Conservation (phyloP, 1,284 basidiomycete species). For the Pyrrhoderma lamaoense region DNA sequence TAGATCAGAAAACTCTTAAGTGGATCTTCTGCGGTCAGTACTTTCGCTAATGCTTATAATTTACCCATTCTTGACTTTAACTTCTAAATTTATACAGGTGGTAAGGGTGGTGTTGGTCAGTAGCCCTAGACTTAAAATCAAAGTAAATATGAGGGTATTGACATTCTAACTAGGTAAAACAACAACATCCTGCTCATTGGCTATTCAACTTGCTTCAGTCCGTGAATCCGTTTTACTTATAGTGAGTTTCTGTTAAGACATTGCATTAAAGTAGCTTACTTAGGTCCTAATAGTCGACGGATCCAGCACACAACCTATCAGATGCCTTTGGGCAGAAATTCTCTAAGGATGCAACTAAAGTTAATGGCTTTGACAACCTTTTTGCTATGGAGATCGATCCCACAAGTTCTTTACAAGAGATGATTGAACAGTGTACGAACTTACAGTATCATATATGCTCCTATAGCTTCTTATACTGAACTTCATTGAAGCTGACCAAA, state of each 20-base stretch:
- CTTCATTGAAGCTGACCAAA: constrained; percentile 67
- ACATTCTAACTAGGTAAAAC: constrained; percentile 71
- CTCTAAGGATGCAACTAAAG: constrained; percentile 98
- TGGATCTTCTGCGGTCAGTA: constrained; percentile 98
- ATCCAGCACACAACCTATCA: constrained; percentile 97
- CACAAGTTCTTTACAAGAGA: constrained; percentile 94
- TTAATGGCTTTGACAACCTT: constrained; percentile 96
- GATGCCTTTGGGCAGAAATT: constrained; percentile 99
- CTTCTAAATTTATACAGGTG: constrained; percentile 47
- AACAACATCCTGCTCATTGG: constrained; percentile 90
- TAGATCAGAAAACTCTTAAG: constrained; percentile 84
- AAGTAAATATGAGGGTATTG: not conserved
- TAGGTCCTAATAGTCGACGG: constrained; percentile 69
- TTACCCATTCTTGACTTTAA: not conserved
- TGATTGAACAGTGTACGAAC: constrained; percentile 89
- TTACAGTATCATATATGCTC: not conserved
- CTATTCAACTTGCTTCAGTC: constrained; percentile 84
- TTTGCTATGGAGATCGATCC: constrained; percentile 99
- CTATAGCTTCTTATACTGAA: constrained; percentile 6
- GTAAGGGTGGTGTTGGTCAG: constrained; percentile 91
- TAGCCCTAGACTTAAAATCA: constrained; percentile 16
- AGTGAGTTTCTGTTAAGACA: constrained; percentile 42
- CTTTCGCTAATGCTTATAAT: constrained; percentile 29
- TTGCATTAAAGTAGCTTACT: not conserved
- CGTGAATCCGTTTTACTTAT: constrained; percentile 92